Conservation (phyloP, 345 rosid genomes). For the Dipteronia dyeriana region DNA sequence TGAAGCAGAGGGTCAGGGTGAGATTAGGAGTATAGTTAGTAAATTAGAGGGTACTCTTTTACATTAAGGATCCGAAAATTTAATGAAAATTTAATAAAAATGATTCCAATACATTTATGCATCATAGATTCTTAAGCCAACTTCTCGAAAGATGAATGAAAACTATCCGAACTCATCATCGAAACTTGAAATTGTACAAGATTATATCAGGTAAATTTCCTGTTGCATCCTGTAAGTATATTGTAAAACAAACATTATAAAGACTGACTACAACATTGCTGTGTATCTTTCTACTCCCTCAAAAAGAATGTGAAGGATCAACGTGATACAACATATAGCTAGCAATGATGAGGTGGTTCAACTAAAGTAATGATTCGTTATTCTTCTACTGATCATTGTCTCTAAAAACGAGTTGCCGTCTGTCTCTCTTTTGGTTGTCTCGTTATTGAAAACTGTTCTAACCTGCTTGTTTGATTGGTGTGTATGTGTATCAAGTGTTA, state of each 20-base stretch:
- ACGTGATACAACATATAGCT: no score
- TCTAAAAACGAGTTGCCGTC: conserved; percentile 11
- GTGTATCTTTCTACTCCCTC: background rate
- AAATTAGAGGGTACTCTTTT: no score
- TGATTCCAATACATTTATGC: no score
- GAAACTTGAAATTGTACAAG: no score
- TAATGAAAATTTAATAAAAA: no score
- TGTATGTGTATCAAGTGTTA: conserved; percentile 19
- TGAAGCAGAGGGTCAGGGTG: conserved; percentile 17
- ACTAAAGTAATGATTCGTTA: background rate
- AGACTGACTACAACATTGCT: background rate
- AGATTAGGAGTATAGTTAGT: conserved; percentile 22
- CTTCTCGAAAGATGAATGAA: no score
- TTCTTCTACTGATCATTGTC: background rate
- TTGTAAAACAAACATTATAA: background rate
- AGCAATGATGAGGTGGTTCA: background rate
- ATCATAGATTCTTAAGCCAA: no score
- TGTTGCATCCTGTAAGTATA: background rate
- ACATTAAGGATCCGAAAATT: no score
- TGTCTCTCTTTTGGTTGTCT: background rate
- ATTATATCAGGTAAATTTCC: background rate
- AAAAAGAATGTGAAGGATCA: background rate
- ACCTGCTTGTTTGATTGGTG: background rate
- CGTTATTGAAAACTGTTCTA: background rate
- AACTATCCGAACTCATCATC: no score